A percentile compares a stretch with the other conserved stretches of the same genome.
Evolutionary conservation across 2,329 filamentous ascomycete species (phyloP).

Genomic region (Fusarium marasasianum): DNA sequence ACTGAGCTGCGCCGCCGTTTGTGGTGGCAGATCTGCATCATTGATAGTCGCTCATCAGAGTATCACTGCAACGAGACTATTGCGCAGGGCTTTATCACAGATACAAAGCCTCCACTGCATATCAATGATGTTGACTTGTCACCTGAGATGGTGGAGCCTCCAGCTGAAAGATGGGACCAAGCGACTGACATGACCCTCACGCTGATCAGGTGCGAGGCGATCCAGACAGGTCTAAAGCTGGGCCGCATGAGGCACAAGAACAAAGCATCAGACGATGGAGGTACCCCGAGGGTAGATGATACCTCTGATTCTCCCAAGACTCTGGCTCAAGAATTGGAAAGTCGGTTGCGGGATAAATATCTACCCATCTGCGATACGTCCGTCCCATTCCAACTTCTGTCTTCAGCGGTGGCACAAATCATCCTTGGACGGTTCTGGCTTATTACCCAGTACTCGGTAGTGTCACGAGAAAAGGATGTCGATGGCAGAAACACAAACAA

Average conservation of each 20-base stretch:
- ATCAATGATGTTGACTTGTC: not conserved
- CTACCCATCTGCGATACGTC: not conserved
- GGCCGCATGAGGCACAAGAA: not conserved
- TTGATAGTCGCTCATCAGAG: not conserved
- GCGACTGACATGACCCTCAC: not conserved
- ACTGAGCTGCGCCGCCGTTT: not conserved
- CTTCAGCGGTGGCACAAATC: not conserved
- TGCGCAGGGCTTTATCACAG: not conserved
- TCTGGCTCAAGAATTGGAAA: not conserved
- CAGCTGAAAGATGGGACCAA: not conserved
- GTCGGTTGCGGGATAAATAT: not conserved
- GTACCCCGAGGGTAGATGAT: not conserved
- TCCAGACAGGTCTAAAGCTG: not conserved
- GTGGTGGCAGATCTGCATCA: not conserved
- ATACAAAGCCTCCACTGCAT: not conserved
- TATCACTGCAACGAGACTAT: not conserved
- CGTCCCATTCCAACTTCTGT: not conserved
- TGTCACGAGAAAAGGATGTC: not conserved
- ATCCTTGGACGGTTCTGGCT: not conserved
- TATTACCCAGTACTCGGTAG: not conserved
- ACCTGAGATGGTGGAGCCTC: not conserved
- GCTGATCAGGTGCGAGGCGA: not conserved
- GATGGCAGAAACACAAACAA: accelerated
- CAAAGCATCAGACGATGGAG: accelerated
- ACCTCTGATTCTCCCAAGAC: not conserved